These are phyloP conservation scores for Adansonia rubrostipa DNA, from an alignment of 441 rosid species.

Conservation along the genomic window DNA sequence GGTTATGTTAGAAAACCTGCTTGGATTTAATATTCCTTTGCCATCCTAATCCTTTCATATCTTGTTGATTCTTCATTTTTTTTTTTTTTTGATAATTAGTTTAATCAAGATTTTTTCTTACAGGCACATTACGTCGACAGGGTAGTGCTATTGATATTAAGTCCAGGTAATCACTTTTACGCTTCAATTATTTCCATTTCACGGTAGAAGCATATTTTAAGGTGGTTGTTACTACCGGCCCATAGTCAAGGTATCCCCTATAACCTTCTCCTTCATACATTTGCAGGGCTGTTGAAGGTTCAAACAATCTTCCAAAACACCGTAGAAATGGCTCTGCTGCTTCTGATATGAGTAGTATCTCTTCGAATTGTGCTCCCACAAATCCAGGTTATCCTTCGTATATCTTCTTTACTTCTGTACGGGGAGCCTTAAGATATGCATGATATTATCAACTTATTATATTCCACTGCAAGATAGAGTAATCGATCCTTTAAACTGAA, in stretches of 20 bases:
- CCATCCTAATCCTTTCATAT: background rate
- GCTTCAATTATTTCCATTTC: background rate
- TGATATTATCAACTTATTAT: conserved; percentile 1
- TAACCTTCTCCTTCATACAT: conserved; percentile 21
- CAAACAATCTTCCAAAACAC: conserved; percentile 47
- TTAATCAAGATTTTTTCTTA: conserved; percentile 26
- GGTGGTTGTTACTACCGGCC: background rate
- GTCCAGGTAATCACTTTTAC: conserved; percentile 52
- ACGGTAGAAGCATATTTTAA: conserved; percentile 42
- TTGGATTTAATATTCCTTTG: conserved; percentile 8
- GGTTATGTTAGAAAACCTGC: background rate
- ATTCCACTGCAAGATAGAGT: background rate
- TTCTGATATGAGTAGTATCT: conserved; percentile 68
- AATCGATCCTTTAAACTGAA: background rate
- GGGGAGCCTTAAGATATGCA: background rate
- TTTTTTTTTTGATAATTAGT: background rate
- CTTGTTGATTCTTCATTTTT: conserved; percentile 7
- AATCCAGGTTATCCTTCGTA: conserved; percentile 56
- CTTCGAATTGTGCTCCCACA: conserved; percentile 50
- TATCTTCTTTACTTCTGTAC: background rate
- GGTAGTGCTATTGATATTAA: conserved; percentile 59
- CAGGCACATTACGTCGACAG: conserved; percentile 61
- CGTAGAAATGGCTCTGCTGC: conserved; percentile 75
- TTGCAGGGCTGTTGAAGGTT: conserved; percentile 59
- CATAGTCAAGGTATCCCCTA: background rate